A percentile compares a stretch with the other conserved stretches of the same genome.
These are phyloP conservation scores for Auricularia heimuer DNA, from an alignment of 768 basidiomycete species.

Conservation along the genomic window DNA sequence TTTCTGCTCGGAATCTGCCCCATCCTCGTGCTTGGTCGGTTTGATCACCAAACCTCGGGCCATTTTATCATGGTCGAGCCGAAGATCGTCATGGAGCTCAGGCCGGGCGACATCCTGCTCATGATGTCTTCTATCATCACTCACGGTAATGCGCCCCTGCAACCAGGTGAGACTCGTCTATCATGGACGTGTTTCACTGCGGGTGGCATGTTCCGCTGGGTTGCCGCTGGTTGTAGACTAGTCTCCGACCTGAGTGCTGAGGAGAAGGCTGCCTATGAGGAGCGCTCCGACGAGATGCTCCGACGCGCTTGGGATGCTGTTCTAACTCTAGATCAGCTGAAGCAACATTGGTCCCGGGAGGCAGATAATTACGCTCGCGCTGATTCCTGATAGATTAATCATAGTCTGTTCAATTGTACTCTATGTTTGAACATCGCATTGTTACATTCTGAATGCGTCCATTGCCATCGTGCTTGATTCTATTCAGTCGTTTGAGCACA, in stretches of 20 bases:
- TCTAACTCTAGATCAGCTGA: too few species aligned
- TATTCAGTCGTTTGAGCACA: too few species aligned
- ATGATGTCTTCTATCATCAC: slow-evolving; percentile 21
- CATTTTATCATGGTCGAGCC: slow-evolving; percentile 25
- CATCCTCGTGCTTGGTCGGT: slow-evolving; percentile 22
- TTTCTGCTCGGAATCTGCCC: slow-evolving; percentile 24
- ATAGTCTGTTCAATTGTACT: too few species aligned
- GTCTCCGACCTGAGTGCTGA: neutral
- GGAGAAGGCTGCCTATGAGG: too few species aligned
- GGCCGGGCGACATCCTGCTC: slow-evolving; percentile 17
- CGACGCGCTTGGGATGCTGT: too few species aligned
- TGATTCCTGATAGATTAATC: too few species aligned
- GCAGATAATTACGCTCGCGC: too few species aligned
- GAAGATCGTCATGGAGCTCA: slow-evolving; percentile 20
- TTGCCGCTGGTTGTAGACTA: neutral
- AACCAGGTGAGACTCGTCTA: slow-evolving; percentile 11
- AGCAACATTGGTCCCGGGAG: too few species aligned
- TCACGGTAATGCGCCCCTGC: slow-evolving; percentile 19
- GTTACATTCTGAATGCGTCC: too few species aligned
- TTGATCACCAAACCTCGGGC: slow-evolving; percentile 20
- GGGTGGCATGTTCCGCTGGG: slow-evolving; percentile 5
- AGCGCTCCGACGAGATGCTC: too few species aligned
- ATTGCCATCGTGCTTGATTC: too few species aligned
- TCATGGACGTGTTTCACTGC: slow-evolving; percentile 16
- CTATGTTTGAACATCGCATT: too few species aligned